Base-by-base conservation (phyloP, 2,329 filamentous ascomycete genomes). In the Cordyceps militaris region DNA sequence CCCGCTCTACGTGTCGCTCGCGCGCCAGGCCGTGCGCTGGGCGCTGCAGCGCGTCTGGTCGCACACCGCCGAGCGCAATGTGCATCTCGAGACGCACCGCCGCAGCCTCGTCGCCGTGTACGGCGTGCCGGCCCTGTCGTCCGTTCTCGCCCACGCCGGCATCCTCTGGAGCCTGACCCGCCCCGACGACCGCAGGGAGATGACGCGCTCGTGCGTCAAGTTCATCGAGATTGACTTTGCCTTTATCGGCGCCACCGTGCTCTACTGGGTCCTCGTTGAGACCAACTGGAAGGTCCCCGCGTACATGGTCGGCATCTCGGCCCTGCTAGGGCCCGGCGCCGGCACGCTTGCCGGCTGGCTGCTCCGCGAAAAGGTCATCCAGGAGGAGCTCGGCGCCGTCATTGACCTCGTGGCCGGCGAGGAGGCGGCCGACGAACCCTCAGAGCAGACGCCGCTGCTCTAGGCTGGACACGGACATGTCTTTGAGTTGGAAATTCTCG, bases 261-360 rank as follows among this genome's bases (percentile, higher is more conserved):
- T 81, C 32, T 82, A 81, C 65, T 82, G 79, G 79, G 67, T 81
- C 34, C 66, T 80, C 40, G 76, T 78, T 16, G 79, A 82, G 65
- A 74, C 75, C 0, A 78, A 79, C 19, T 74, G 74, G 72, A 66
- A 67, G 32, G 71, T 68, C 19, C 72, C 70, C 3, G 61, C 70
- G 9, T 70, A 67, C 4, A 71, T 69, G 54, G 49, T 68, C 8
- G 66, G 59, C 16, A 62, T 66, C 3, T 65, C 67, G 3, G 55
- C 70, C 19, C 40, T 73, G 3, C 62, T 73, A 30, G 74, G 74
- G 0, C 73, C 74, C 0, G 74, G 74, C 4, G 70, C 72, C 0
- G 73, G 72, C 11, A 65, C 69, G 8, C 73, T 70, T 34, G 61
- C 71, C 14, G 71, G 68, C 0, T 76, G 74, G 74, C 61, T 75